Evolutionary conservation across 495 filamentous ascomycete genomes (phyloP), one percentile per base, ranked within the genome.

Genomic region (Filosporella fistucella): DNA sequence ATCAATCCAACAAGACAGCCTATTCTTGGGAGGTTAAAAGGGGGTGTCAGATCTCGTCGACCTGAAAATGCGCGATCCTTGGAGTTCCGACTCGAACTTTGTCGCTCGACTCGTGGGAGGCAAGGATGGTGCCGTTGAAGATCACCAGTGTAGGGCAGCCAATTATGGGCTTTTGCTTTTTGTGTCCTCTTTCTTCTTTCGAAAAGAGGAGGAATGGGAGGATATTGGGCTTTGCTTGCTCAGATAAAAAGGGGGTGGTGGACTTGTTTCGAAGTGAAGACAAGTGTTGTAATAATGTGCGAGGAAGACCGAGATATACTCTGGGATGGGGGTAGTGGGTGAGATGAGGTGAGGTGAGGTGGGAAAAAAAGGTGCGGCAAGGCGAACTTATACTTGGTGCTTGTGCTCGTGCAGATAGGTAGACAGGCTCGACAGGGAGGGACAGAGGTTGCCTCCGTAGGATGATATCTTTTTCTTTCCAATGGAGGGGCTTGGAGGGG

Each of bases 371-470:
- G 18, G 54, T 52, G 54, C 54, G 45, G 45, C 45, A 52, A 45
- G 49, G 33, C 54, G 49, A 52, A 52, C 49, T 57, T 57, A 52
- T 57, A 57, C 54, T 51, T 52, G 35, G 30, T 40, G 34, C 14
- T 25, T 16, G 28, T 30, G n/a, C 9, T 43, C 12, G 24, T 18
- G 14, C 39, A 29, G 21, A 17, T 20, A 42, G 24, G 41, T 26
- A 29, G 24, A 16, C 35, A 21, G 18, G 20, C n/a, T n/a, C n/a
- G n/a, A 13, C n/a, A 6, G 13, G 35, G 23, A 21, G 9, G 23
- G 35, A 21, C 23, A 21, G 17, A 38, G 35, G 35, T 38, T 38
- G 35, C 35, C n/a, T n/a, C n/a, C n/a, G n/a, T n/a, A n/a, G n/a
- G n/a, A n/a, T n/a, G n/a, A n/a, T n/a, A n/a, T n/a, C n/a, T n/a